A percentile compares a stretch with the other conserved stretches of the same genome.
Conservation (phyloP, 2,329 filamentous ascomycete genomes). For the Teratosphaeria zuluensis region DNA sequence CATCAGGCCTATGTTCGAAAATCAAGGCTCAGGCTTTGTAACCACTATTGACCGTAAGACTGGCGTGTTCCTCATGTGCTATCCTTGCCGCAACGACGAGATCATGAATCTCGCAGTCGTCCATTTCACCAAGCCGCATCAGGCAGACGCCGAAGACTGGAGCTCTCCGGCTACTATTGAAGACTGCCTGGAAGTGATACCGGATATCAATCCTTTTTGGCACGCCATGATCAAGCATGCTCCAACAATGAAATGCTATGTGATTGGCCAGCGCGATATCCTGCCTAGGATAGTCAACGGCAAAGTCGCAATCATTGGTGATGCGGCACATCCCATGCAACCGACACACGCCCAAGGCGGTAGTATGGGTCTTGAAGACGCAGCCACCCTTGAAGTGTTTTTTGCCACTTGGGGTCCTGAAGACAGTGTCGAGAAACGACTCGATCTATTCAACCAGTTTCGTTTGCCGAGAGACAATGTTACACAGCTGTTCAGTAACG, state of each 20-base stretch:
- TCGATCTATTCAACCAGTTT: constrained; percentile 1
- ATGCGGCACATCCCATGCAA: not conserved
- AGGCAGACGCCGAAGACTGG: constrained; percentile 10
- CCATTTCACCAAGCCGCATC: constrained; percentile 6
- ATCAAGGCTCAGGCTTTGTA: constrained; percentile 5
- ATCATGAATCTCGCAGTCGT: constrained; percentile 10
- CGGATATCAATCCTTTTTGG: constrained; percentile 7
- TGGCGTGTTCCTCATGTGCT: constrained; percentile 5
- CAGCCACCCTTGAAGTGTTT: not conserved
- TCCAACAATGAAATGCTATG: not conserved
- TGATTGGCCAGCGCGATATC: not conserved
- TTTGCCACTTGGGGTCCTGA: not conserved
- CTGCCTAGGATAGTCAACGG: constrained; percentile 13
- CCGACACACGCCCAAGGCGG: not conserved
- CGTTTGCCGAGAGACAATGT: constrained; percentile 1
- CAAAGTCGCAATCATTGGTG: constrained; percentile 3
- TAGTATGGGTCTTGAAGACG: not conserved
- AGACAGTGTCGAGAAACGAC: constrained; percentile 3
- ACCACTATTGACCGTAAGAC: not conserved
- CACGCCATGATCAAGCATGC: constrained; percentile 4
- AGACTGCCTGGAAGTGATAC: constrained; percentile 4
- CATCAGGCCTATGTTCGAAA: constrained; percentile 5
- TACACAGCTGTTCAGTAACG: constrained; percentile 1
- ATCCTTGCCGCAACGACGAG: constrained; percentile 7
- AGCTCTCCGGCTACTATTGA: constrained; percentile 6